Conservation (phyloP, 2,329 filamentous ascomycete species). For the Ophiostoma tasmaniense region DNA sequence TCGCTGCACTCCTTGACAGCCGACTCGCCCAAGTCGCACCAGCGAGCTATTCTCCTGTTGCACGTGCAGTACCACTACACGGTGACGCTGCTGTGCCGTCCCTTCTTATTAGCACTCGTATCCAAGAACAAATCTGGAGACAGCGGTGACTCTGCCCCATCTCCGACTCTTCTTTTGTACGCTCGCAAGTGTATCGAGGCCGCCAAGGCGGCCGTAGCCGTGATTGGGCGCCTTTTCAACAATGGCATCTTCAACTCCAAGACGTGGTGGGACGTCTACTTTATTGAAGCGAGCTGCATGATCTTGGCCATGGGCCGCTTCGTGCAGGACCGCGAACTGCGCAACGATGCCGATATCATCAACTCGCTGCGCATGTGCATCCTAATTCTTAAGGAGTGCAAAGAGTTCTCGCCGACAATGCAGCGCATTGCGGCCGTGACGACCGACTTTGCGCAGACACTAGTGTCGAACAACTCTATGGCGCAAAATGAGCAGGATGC, state of each 20-base stretch:
- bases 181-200: constrained; percentile 16
- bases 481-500: background rate
- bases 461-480: constrained; percentile 9
- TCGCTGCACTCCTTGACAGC: constrained; percentile 9
- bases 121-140: constrained; percentile 4
- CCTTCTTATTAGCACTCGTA: constrained; percentile 24
- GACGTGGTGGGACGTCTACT: constrained; percentile 22
- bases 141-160: background rate
- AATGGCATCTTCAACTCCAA: constrained; percentile 20
- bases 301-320: constrained; percentile 19
- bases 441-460: constrained; percentile 16
- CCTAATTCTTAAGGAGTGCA: constrained; percentile 17
- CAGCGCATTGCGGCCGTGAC: constrained; percentile 19
- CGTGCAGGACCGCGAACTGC: constrained; percentile 12
- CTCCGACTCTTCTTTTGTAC: constrained; percentile 2
- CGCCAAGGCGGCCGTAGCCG: constrained; percentile 17
- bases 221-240: constrained; percentile 17
- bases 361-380: constrained; percentile 15
- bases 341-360: constrained; percentile 12
- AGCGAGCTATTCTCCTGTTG: constrained; percentile 29
- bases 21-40: constrained; percentile 19
- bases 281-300: constrained; percentile 20
- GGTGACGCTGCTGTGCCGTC: constrained; percentile 24
- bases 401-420: constrained; percentile 20
- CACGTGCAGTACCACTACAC: constrained; percentile 30